Evolutionary conservation across 2,329 filamentous ascomycete species (phyloP), one percentile per base, ranked within the genome.

Genomic region (Clonostachys rosea): DNA sequence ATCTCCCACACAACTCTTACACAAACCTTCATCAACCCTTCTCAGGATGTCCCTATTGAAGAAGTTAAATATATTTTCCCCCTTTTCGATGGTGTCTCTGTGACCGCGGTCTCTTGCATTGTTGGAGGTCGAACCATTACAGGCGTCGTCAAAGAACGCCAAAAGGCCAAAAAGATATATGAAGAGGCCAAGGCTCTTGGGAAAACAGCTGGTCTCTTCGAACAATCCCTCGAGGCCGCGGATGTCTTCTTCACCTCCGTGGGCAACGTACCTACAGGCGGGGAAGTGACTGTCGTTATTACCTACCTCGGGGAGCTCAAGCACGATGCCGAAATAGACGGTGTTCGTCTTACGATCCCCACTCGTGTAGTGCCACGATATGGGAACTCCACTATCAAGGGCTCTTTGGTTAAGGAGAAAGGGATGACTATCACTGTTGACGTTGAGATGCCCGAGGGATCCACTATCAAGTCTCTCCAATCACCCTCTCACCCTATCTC

Each of bases 241-340:
- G 86, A 90, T 59, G 77, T 87, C 34, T 90, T 89, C 59, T 79
- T 74, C 5, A 85, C 84, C 0, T 80, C 75, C 1, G 66, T 91
- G 1, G 86, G 85, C 10, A 89, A 88, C 52, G 74, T 90, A 1
- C 81, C 83, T 0, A 72, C 78, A 0, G 73, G 71, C 0, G 74
- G 76, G n/a, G 74, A 70, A 34, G 66, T 88, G 34, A 60, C 73
- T 7, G 76, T 89, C 7, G 73, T 83, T 9, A 79, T 89, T 47
- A 79, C 71, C 0, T 89, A 87, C 51, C 71, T 88, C 5, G 83
- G 81, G 3, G 85, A 90, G 59, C 71, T 90, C 47, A 87, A 87
- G 65, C 83, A 89, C 53, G 85, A 89, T 57, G 76, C 81, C 40
- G 79, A 84, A 51, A 71, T 78, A 4, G 83, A 90, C 56, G 84